Conservation (phyloP, 371 early-diverging fungal species). For the Haplosporangium sp. region DNA sequence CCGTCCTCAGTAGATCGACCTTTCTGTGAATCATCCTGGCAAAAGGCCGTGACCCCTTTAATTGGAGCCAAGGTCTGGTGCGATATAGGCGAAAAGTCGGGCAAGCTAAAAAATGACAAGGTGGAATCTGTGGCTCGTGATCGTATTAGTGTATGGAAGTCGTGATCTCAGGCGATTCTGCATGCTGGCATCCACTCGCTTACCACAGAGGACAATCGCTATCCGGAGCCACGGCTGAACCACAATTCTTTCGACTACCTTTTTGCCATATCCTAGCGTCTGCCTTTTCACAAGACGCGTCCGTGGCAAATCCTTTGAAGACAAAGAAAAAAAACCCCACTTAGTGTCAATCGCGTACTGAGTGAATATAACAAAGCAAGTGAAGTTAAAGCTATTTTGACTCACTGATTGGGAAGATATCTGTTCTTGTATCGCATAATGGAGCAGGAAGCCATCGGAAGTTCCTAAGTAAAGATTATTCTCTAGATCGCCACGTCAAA, state of each 20-base stretch:
- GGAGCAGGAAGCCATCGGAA: slow-evolving; percentile 76
- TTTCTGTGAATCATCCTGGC: slow-evolving; percentile 66
- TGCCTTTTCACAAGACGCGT: slow-evolving; percentile 63
- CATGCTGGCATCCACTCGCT: slow-evolving; percentile 6
- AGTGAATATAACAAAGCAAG: too few species aligned
- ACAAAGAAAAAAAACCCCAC: background rate
- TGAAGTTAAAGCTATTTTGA: background rate
- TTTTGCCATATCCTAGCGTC: slow-evolving; percentile 70
- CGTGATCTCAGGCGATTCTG: background rate
- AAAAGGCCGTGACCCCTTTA: slow-evolving; percentile 76
- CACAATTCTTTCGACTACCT: slow-evolving; percentile 73
- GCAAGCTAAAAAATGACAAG: slow-evolving; percentile 73
- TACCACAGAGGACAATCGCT: slow-evolving; percentile 80
- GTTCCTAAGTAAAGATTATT: slow-evolving; percentile 80
- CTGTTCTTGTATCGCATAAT: slow-evolving; percentile 68
- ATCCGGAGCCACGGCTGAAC: slow-evolving; percentile 77
- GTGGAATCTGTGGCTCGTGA: slow-evolving; percentile 62
- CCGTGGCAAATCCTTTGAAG: slow-evolving; percentile 55
- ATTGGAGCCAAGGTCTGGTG: slow-evolving; percentile 64
- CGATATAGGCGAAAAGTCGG: slow-evolving; percentile 69
- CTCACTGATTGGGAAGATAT: slow-evolving; percentile 52
- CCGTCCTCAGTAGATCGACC: slow-evolving; percentile 70
- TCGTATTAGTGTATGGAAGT: background rate
- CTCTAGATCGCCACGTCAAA: slow-evolving; percentile 7
- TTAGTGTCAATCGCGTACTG: too few species aligned